Percentiles rank a stretch among this genome's conserved stretches.
phyloP scores from a whole-genome alignment of 1,284 basidiomycete genomes.

The Neonothopanus nambi region DNA sequence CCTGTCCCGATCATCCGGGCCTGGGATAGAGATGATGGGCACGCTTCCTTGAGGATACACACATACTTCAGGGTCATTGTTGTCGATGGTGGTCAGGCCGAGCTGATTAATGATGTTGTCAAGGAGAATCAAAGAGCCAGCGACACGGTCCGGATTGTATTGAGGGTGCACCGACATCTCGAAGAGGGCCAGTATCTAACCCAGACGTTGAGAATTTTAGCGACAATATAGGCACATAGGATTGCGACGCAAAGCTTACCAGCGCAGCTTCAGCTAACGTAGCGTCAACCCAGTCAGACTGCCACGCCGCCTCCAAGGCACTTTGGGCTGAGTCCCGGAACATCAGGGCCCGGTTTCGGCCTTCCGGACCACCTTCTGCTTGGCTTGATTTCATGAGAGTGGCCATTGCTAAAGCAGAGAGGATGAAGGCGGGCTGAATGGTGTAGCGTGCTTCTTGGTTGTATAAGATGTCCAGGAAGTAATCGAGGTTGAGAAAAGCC shows the following conservation, averaged over 20 bases:
- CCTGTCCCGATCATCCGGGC: conserved; percentile 27
- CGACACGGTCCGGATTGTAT: conserved; percentile 54
- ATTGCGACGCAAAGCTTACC: conserved; percentile 40
- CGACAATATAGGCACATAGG: neutral
- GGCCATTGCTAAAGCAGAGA: conserved; percentile 67
- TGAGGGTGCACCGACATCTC: conserved; percentile 72
- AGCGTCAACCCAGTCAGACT: conserved; percentile 54
- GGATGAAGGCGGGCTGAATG: conserved; percentile 71
- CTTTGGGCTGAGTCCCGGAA: conserved; percentile 56
- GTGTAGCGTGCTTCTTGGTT: conserved; percentile 47
- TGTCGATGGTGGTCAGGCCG: conserved; percentile 57
- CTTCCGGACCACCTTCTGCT: conserved; percentile 50
- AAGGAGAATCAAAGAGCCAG: conserved; percentile 52
- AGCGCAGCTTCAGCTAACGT: conserved; percentile 73
- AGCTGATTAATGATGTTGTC: conserved; percentile 62
- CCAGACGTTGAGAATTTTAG: conserved; percentile 7
- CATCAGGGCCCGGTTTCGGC: conserved; percentile 52
- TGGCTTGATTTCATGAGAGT: conserved; percentile 75
- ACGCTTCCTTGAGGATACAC: conserved; percentile 24
- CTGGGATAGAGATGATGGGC: conserved; percentile 30
- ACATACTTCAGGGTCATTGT: conserved; percentile 44
- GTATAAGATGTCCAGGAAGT: conserved; percentile 54
- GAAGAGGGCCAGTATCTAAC: conserved; percentile 74
- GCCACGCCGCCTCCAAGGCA: conserved; percentile 53
- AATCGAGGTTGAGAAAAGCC: conserved; percentile 60